A percentile compares a stretch with the other conserved stretches of the same genome.
These are phyloP conservation scores for Perkinsela sp. DNA, from an alignment of 208 protist genomes.

Conservation along the genomic window DNA sequence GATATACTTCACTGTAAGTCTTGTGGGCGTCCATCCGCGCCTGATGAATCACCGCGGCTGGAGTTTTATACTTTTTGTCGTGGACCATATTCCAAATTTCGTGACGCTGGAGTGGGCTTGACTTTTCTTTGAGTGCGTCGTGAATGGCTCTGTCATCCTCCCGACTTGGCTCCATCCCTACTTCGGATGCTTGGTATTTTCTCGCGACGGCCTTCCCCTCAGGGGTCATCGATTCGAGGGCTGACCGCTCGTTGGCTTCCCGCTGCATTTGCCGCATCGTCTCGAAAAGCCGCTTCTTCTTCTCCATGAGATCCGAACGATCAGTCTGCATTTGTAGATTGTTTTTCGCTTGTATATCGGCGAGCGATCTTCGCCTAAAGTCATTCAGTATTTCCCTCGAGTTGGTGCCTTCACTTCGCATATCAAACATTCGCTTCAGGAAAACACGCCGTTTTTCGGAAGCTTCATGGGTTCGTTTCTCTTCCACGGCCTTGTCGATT, in stretches of 20 bases:
- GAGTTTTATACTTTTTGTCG: conserved; percentile 32
- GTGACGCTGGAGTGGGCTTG: neutral
- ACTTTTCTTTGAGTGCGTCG: neutral
- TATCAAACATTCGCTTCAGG: conserved; percentile 21
- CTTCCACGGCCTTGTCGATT: conserved; percentile 26
- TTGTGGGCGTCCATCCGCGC: conserved; percentile 32
- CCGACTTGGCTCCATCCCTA: too few species aligned
- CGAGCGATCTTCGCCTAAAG: conserved; percentile 19
- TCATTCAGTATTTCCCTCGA: conserved; percentile 10
- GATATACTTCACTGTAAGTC: conserved; percentile 26
- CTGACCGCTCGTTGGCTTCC: neutral
- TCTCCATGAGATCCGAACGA: conserved; percentile 13
- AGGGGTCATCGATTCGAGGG: neutral
- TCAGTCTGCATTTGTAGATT: conserved; percentile 30
- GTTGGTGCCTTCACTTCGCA: conserved; percentile 15
- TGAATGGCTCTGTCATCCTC: conserved; percentile 10
- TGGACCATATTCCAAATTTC: conserved; percentile 20
- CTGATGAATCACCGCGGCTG: conserved; percentile 35
- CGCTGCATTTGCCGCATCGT: conserved; percentile 9
- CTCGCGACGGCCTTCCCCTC: neutral
- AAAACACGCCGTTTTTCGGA: conserved; percentile 15
- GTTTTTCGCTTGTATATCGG: conserved; percentile 17
- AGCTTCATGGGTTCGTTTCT: conserved; percentile 11
- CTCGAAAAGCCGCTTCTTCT: conserved; percentile 19
- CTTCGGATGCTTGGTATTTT: neutral